These are phyloP conservation scores for Collybiopsis luxurians DNA, from an alignment of 768 basidiomycete genomes.

Conservation along the genomic window DNA sequence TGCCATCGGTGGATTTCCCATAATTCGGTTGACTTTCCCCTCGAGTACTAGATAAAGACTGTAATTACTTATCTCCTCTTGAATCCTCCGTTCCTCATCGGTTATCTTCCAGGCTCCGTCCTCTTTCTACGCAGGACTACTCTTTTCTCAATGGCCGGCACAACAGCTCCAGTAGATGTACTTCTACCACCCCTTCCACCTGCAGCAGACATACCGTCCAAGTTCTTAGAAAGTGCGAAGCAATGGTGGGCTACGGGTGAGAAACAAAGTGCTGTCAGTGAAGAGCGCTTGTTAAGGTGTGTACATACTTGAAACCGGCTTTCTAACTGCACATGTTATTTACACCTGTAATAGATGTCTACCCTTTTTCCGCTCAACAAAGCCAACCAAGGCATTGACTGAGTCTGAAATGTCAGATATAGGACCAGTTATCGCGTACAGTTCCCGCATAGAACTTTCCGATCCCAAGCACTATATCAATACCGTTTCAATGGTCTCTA, in stretches of 20 bases:
- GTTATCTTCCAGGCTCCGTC: conserved; percentile 19
- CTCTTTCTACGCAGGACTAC: conserved; percentile 19
- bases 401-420: conserved; percentile 23
- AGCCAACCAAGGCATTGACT: conserved; percentile 18
- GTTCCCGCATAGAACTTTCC: conserved; percentile 55
- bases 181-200: conserved; percentile 48
- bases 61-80: too few species aligned
- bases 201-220: conserved; percentile 66
- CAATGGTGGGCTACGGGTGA: conserved; percentile 60
- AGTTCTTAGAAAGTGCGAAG: conserved; percentile 64
- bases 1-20: too few species aligned
- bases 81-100: background rate
- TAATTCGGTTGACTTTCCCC: too few species aligned
- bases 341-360: conserved; percentile 38
- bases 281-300: conserved; percentile 72
- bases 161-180: conserved; percentile 6
- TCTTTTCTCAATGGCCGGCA: conserved; percentile 24
- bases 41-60: too few species aligned
- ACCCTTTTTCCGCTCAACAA: conserved; percentile 56
- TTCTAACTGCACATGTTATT: background rate
- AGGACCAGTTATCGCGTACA: conserved; percentile 52
- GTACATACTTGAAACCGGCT: conserved; percentile 10
- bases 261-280: conserved; percentile 68
- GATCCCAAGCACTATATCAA: conserved; percentile 72
- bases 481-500: conserved; percentile 67